Base-by-base conservation (phyloP, 257 asterid genomes). In the Nicotiana noctiflora region DNA sequence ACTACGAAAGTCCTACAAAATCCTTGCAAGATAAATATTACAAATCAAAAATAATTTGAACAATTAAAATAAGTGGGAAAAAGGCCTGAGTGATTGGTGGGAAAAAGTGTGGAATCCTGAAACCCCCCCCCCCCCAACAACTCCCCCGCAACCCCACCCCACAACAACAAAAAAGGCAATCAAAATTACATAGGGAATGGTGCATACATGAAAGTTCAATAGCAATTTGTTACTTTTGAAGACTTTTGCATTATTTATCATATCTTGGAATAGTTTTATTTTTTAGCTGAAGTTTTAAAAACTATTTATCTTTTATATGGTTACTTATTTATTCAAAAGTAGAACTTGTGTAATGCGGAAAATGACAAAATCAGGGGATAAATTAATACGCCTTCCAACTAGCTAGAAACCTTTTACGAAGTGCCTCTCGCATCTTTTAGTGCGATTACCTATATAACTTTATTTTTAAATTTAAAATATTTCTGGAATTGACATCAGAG, bases 331-430 rank as follows among this genome's bases (percentile, higher is more conserved):
- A 37, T 68, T 68, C 77, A 7, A 68, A 68, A 68, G 19, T 17
- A 68, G 19, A 68, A 66, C 53, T 37, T 40, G 37, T 32, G 25
- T 21, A 13, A 15, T 21, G 6, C 61, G 51, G 78, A 72, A 49
- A 46, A 72, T 72, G 78, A 72, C 78, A 72, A 49, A 72, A 72
- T 27, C 34, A 72, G 23, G 61, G 49, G 40, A 72, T 7, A 72
- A 72, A 46, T 49, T 46, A 72, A 46, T 72, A 49, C 17, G 21
- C 17, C 57, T 70, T 44, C 34, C 19, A 70, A 70, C 34, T 44
- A 44, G 44, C 77, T 21, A n/a, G n/a, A n/a, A n/a, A 44, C 59
- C 77, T 70, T 70, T 70, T 19, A 40, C 29, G 2, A 70, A 44
- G 77, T 70, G 34, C 21, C 60, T 72, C 21, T 46, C 32, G 61